Base-by-base conservation (phyloP, 305 asterid genomes). In the Rubia balearica region DNA sequence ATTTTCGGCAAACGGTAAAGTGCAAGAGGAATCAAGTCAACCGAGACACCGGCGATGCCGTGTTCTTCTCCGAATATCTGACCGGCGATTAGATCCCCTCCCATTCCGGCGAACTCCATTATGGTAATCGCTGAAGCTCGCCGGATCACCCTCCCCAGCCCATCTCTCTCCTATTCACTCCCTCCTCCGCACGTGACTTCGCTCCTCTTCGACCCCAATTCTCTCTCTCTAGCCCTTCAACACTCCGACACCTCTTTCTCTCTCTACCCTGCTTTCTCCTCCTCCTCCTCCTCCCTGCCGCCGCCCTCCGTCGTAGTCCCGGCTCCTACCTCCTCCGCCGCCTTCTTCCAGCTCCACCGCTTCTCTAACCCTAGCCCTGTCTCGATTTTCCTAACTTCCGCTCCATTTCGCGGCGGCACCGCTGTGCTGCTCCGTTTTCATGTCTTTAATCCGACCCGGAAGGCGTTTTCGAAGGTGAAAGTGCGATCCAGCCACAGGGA, bases 201-300 rank as follows among this genome's bases (percentile, higher is more conserved):
- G 42, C 72, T 88, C 72, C 86, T 88, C 43, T 86, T 80, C 70
- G 88, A 88, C 74, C 82, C 88, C 12, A 42, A 60, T 12, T 75
- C 84, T 49, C 45, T 16, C 22, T 75, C 84, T 48, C 51, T 83
- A 1, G 82, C 84, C 65, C 81, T 88, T 24, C 86, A 78, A 63
- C 89, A 85, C 67, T 72, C 83, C 67, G 91, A 87, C 76, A 74
- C 96, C 21, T 89, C 96, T 22, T 82, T 85, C 84, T 85, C 96
- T 51, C 89, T 92, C 74, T 88, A 87, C 85, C 76, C 93, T 9
- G 81, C 88, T 48, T 72, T 88, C 61, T 73, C 56, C 89, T 61
- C 96, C 88, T 2, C 76, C 82, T 7, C 79, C 86, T 61, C 87
- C 64, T 71, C 85, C 55, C 76, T 82, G 45, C 90, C 88, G 22